Evolutionary conservation across 345 rosid genomes (phyloP).

Genomic region (Cardamine occulta): DNA sequence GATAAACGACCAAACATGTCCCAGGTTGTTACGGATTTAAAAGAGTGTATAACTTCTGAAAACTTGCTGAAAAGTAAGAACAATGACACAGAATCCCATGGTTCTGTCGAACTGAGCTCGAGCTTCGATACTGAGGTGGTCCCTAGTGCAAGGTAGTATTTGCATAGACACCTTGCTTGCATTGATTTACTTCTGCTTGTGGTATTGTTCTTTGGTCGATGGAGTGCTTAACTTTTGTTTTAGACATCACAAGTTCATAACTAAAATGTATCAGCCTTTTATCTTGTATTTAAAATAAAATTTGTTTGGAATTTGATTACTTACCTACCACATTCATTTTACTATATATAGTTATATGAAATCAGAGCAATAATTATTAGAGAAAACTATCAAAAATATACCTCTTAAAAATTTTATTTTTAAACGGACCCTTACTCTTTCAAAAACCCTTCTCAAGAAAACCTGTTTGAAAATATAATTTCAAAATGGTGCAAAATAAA

Average conservation of each 20-base stretch:
- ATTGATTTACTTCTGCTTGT: not conserved
- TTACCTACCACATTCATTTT: no score
- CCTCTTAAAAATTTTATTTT: no score
- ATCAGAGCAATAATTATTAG: no score
- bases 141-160: constrained; percentile 29
- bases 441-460: no score
- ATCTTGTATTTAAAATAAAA: not conserved
- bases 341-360: no score
- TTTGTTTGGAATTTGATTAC: not conserved
- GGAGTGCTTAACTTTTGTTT: constrained; percentile 13
- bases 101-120: constrained; percentile 4
- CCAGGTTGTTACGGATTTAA: constrained; percentile 37
- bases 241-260: not conserved
- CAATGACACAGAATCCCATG: not conserved
- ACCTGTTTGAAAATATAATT: no score
- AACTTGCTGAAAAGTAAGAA: not conserved
- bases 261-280: not conserved
- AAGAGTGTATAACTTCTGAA: constrained; percentile 38
- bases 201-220: not conserved
- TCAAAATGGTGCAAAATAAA: no score
- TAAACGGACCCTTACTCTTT: no score
- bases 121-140: not conserved
- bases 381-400: no score
- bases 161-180: not conserved
- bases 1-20: constrained; percentile 50